These are phyloP conservation scores for Isatis lusitanica DNA, from an alignment of 441 rosid species.

Conservation along the genomic window DNA sequence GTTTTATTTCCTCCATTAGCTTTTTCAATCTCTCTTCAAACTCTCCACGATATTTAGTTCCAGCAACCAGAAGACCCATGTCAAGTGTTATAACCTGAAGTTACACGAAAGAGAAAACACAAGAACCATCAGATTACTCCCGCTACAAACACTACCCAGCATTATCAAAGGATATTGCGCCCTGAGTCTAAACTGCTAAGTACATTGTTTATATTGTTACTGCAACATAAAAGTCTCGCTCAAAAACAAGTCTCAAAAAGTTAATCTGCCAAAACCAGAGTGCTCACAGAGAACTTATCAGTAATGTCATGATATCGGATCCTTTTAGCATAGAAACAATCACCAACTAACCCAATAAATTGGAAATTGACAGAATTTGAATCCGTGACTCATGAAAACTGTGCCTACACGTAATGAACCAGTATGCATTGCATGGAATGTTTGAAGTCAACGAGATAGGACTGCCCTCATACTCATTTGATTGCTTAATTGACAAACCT, in stretches of 20 bases:
- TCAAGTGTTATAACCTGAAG: slow-evolving; percentile 88
- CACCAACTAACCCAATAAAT: neutral
- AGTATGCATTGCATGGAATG: neutral
- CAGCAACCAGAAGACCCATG: slow-evolving; percentile 97
- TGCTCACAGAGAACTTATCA: neutral
- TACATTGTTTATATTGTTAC: neutral
- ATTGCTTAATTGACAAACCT: neutral
- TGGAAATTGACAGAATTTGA: neutral
- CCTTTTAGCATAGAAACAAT: neutral
- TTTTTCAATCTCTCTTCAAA: slow-evolving; percentile 92
- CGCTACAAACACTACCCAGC: neutral
- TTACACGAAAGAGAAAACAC: slow-evolving; percentile 15
- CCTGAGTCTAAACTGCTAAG: neutral
- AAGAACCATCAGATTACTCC: neutral
- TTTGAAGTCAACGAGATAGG: neutral
- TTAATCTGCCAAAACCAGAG: neutral
- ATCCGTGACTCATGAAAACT: neutral
- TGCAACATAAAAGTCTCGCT: neutral
- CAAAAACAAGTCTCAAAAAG: too few species aligned
- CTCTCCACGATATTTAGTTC: slow-evolving; percentile 97
- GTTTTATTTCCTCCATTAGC: slow-evolving; percentile 86
- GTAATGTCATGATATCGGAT: neutral
- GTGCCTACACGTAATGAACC: neutral
- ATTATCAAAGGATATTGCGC: neutral
- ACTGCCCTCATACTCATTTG: neutral